These are phyloP conservation scores for Suillus alpinus DNA, from an alignment of 768 basidiomycete genomes.

Conservation along the genomic window DNA sequence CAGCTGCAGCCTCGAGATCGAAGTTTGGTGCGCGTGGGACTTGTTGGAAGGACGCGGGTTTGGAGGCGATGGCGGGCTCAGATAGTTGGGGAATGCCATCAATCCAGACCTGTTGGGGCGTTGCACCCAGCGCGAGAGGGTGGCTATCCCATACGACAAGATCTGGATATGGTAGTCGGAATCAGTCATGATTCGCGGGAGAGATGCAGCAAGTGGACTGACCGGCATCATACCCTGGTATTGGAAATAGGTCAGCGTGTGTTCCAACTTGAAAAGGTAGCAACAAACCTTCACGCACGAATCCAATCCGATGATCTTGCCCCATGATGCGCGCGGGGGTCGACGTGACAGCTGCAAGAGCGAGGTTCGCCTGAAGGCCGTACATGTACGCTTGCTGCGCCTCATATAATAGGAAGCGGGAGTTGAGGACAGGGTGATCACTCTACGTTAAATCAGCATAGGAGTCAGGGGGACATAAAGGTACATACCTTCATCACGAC, in stretches of 20 bases:
- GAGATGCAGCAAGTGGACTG: slow-evolving; percentile 7
- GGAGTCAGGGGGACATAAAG: slow-evolving; percentile 20
- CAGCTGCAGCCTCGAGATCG: slow-evolving; percentile 57
- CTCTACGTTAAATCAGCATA: slow-evolving; percentile 32
- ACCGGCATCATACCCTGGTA: slow-evolving; percentile 69
- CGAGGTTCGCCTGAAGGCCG: slow-evolving; percentile 62
- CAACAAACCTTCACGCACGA: slow-evolving; percentile 45
- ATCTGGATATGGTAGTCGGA: slow-evolving; percentile 37
- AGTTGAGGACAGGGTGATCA: slow-evolving; percentile 55
- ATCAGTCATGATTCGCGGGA: slow-evolving; percentile 5
- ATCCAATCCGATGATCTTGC: slow-evolving; percentile 74
- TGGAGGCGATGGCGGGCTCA: slow-evolving; percentile 44
- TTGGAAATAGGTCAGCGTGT: not conserved
- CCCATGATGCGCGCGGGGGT: slow-evolving; percentile 72
- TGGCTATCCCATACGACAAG: slow-evolving; percentile 76
- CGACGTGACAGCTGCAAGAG: slow-evolving; percentile 67
- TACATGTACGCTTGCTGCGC: slow-evolving; percentile 70
- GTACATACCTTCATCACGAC: slow-evolving; percentile 57
- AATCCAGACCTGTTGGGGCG: slow-evolving; percentile 79
- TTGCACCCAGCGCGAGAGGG: slow-evolving; percentile 73
- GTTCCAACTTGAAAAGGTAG: not conserved
- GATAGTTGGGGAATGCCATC: slow-evolving; percentile 77
- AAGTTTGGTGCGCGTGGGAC: slow-evolving; percentile 59
- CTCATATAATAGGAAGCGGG: slow-evolving; percentile 54
- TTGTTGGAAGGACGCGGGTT: slow-evolving; percentile 52